A percentile compares a stretch with the other conserved stretches of the same genome.
These are phyloP conservation scores for Pythium monospermum DNA, from an alignment of 352 stramenopile species.

Conservation along the genomic window DNA sequence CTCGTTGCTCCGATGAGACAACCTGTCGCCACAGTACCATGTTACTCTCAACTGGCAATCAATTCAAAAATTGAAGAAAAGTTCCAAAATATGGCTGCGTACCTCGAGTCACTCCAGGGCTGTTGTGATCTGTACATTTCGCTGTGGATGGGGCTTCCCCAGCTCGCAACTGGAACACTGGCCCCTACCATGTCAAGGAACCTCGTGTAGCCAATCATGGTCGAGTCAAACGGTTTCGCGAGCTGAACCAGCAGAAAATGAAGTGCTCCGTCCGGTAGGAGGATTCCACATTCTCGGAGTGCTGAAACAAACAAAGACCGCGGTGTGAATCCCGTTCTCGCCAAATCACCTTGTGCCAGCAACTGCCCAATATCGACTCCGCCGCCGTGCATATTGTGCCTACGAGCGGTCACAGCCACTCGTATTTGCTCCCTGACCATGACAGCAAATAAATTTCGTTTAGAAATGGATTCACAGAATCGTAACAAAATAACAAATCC, in stretches of 20 bases:
- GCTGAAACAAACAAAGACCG: constrained; percentile 34
- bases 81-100: no score
- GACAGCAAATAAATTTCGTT: not conserved
- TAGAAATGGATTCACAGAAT: not conserved
- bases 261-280: constrained; percentile 30
- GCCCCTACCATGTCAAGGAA: constrained; percentile 51
- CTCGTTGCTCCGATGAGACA: constrained; percentile 16
- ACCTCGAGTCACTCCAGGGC: constrained; percentile 6
- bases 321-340: constrained; percentile 36
- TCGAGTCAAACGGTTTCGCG: constrained; percentile 44
- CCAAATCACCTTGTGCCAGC: constrained; percentile 39
- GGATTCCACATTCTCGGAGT: constrained; percentile 31
- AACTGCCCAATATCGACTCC: constrained; percentile 32
- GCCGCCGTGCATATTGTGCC: constrained; percentile 25
- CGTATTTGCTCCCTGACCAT: constrained; percentile 42
- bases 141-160: constrained; percentile 10
- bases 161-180: constrained; percentile 13
- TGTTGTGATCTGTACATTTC: not conserved
- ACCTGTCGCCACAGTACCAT: not conserved
- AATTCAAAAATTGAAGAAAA: no score
- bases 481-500: not conserved
- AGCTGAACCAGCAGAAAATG: constrained; percentile 54
- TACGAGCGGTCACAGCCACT: constrained; percentile 24
- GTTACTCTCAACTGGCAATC: no score
- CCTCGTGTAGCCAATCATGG: constrained; percentile 41